A percentile compares a stretch with the other conserved stretches of the same genome.
phyloP scores from a whole-genome alignment of 495 filamentous ascomycete species.

The Neurospora sp. region DNA sequence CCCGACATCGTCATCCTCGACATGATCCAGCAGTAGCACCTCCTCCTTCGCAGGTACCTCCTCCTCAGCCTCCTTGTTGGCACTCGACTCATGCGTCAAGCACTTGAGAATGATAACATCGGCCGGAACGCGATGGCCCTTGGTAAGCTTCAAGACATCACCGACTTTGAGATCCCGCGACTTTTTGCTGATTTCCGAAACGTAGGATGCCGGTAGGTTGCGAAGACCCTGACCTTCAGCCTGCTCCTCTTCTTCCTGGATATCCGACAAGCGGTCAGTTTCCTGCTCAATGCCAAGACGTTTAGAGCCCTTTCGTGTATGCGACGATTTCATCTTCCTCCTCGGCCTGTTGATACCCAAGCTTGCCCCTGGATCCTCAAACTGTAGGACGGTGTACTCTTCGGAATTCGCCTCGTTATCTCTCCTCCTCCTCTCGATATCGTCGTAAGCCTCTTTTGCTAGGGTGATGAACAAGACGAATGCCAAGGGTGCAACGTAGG shows the following conservation, averaged over 20 bases:
- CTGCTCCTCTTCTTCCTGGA: slow-evolving; percentile 45
- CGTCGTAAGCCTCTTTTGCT: slow-evolving; percentile 93
- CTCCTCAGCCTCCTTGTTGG: slow-evolving; percentile 16
- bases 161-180: slow-evolving; percentile 90
- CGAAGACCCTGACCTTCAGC: slow-evolving; percentile 30
- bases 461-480: slow-evolving; percentile 88
- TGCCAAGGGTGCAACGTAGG: slow-evolving; percentile 84
- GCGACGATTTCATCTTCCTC: slow-evolving; percentile 28
- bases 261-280: slow-evolving; percentile 37
- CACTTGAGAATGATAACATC: slow-evolving; percentile 92
- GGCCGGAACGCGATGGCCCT: slow-evolving; percentile 85
- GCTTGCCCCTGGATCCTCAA: slow-evolving; percentile 39
- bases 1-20: slow-evolving; percentile 16
- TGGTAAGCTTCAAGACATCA: slow-evolving; percentile 82
- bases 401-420: slow-evolving; percentile 95
- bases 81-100: slow-evolving; percentile 49
- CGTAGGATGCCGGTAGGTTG: slow-evolving; percentile 29
- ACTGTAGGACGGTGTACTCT: slow-evolving; percentile 67
- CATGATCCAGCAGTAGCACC: slow-evolving; percentile 32
- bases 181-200: slow-evolving; percentile 60
- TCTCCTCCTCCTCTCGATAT: slow-evolving; percentile 72
- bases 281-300: slow-evolving; percentile 20
- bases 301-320: slow-evolving; percentile 21
- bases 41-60: slow-evolving; percentile 18
- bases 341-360: slow-evolving; percentile 16